phyloP scores from a whole-genome alignment of 208 protist species.

The Wallacemonas sp. region DNA sequence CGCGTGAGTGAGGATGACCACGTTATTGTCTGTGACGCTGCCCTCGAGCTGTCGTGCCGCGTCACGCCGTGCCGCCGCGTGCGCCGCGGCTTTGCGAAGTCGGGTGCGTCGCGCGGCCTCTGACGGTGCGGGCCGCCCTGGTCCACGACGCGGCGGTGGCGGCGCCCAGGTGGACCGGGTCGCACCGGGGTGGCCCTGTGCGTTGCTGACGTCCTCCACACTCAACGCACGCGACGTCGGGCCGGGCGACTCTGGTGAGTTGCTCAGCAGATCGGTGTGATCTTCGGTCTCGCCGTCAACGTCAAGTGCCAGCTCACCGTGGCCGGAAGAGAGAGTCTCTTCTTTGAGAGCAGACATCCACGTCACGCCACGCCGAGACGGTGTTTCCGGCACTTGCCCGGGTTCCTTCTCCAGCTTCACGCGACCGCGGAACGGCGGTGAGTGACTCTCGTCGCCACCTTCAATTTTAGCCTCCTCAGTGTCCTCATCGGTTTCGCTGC shows the following conservation, averaged over 20 bases:
- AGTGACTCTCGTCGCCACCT: neutral
- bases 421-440: no score
- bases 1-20: constrained; percentile 65
- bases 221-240: no score
- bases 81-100: neutral
- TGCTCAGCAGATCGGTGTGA: no score
- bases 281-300: neutral
- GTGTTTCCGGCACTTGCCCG: neutral
- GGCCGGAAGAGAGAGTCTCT: no score
- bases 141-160: neutral
- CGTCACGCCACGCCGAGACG: neutral
- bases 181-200: no score
- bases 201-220: no score
- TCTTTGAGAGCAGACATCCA: constrained; percentile 1
- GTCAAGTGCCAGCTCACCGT: neutral
- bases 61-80: neutral
- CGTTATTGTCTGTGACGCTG: constrained; percentile 33
- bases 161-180: neutral
- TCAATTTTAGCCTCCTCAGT: neutral
- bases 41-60: constrained; percentile 11
- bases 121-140: neutral
- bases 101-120: neutral
- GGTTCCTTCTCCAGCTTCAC: neutral
- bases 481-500: constrained; percentile 1
- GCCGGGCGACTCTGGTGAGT: no score